These are phyloP conservation scores for Botrytis elliptica DNA, from an alignment of 2,329 filamentous ascomycete species.

Conservation along the genomic window DNA sequence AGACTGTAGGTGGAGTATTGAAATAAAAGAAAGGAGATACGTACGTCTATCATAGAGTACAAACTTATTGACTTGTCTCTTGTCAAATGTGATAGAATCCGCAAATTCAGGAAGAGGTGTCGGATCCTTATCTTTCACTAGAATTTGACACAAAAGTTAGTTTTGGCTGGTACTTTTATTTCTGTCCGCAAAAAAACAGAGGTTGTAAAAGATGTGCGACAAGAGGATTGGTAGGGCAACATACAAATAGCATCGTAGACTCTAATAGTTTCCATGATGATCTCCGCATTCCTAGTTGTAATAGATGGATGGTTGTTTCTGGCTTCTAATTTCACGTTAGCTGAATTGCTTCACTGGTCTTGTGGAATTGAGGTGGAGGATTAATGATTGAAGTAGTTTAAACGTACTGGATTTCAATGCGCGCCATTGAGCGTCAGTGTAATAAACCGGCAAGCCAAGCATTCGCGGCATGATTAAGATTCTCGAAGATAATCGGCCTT, in stretches of 20 bases:
- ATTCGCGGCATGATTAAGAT: neutral
- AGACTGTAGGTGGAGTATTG: neutral
- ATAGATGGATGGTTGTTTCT: conserved; percentile 1
- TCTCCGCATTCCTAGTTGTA: neutral
- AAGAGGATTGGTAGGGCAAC: neutral
- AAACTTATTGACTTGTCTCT: conserved; percentile 7
- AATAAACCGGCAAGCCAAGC: neutral
- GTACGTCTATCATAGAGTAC: neutral
- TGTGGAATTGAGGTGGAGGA: neutral
- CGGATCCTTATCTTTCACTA: neutral
- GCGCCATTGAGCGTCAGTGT: conserved; percentile 11
- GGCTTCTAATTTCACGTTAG: conserved; percentile 3
- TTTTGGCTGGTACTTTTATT: neutral
- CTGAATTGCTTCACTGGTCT: neutral
- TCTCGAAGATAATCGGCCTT: neutral
- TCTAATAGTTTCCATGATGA: neutral
- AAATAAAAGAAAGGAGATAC: neutral
- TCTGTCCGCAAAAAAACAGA: too few species aligned
- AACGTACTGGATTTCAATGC: conserved; percentile 5
- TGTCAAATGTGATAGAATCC: neutral
- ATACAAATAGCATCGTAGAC: conserved; percentile 7
- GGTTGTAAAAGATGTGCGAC: neutral
- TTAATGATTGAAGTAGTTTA: too few species aligned
- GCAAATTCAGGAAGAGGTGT: neutral
- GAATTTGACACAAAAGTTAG: neutral